Evolutionary conservation across 345 rosid species (phyloP), one percentile per base, ranked within the genome.

Genomic region (Gossypium arboreum): DNA sequence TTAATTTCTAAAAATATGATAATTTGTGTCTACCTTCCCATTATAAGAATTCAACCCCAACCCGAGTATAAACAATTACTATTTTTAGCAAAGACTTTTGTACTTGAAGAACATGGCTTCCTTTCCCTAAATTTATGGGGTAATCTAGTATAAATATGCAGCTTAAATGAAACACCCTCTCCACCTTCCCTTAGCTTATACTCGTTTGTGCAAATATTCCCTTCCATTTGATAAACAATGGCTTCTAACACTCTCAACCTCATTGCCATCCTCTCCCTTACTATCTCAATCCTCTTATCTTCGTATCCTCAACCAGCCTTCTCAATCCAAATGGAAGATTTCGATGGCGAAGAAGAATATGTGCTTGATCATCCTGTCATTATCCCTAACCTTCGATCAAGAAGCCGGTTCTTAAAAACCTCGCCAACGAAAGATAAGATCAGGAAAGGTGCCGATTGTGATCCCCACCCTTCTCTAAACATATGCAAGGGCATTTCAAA

Each of bases 401-500:
- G 85, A 68, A 85, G 88, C 80, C 79, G 83, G 34, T 77, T 85
- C 75, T 58, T 86, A 22, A 67, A 72, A 0, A 51, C 55, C 4
- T 7, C 48, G 0, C 17, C 69, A 2, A 85, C 85, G 45, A 86
- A 52, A 52, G 73, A 52, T 29, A 29, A 34, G 39, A 29, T 70
- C 22, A 74, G 7, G 80, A 89, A 91, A 81, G 90, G 93, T 2
- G 20, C 76, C 44, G 77, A 41, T 17, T 91, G 97, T 48, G 25
- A 77, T 48, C 57, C 79, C 9, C n/a, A 68, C 2, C 50, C 2
- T 11, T 11, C 39, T 3, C 0, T 73, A 69, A 91, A 80, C 68
- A 81, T 88, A 17, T 89, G 98, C 74, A 77, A 89, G 12, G 91
- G 94, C 0, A 79, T 89, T 8, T 60, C 76, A 0, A 91, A 88